These are phyloP conservation scores for Artemisia princeps DNA, from an alignment of 140 eudicot genomes.

Conservation along the genomic window DNA sequence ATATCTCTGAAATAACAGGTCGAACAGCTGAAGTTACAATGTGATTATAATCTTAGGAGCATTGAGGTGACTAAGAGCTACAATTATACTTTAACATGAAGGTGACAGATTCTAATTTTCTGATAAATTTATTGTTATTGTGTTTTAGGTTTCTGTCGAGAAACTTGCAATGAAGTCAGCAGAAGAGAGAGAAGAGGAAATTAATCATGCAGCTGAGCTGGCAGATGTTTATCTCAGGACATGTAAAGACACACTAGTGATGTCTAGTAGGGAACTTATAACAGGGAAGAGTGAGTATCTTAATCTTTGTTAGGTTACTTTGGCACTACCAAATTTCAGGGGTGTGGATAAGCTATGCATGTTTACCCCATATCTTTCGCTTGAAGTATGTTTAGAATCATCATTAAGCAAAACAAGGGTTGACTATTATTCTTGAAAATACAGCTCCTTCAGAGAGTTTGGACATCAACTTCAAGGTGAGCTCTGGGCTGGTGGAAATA, in stretches of 20 bases:
- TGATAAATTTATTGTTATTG: background rate
- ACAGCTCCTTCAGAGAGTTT: slow-evolving; percentile 92
- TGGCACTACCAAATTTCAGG: no score
- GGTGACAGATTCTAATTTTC: background rate
- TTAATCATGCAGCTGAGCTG: slow-evolving; percentile 64
- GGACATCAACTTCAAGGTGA: slow-evolving; percentile 83
- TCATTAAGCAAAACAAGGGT: slow-evolving; percentile 3
- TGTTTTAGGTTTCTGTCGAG: slow-evolving; percentile 67
- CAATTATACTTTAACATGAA: background rate
- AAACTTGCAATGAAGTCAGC: slow-evolving; percentile 75
- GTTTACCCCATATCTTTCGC: background rate
- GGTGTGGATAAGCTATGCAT: background rate
- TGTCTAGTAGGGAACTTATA: slow-evolving; percentile 87
- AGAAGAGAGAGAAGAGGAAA: slow-evolving; percentile 88
- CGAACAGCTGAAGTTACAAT: slow-evolving; percentile 68
- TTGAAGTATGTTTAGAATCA: slow-evolving; percentile 17
- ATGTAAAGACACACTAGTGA: slow-evolving; percentile 66
- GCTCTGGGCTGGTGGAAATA: slow-evolving; percentile 95
- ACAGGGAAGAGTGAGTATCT: slow-evolving; percentile 70
- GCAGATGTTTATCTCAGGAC: slow-evolving; percentile 71
- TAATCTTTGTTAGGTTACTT: slow-evolving; percentile 5
- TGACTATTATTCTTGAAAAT: slow-evolving; percentile 22
- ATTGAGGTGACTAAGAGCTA: slow-evolving; percentile 57
- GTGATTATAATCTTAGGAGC: slow-evolving; percentile 43
- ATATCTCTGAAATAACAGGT: slow-evolving; percentile 40